Base-by-base conservation (phyloP, 352 stramenopile species). In the Elongisporangium anandrum region DNA sequence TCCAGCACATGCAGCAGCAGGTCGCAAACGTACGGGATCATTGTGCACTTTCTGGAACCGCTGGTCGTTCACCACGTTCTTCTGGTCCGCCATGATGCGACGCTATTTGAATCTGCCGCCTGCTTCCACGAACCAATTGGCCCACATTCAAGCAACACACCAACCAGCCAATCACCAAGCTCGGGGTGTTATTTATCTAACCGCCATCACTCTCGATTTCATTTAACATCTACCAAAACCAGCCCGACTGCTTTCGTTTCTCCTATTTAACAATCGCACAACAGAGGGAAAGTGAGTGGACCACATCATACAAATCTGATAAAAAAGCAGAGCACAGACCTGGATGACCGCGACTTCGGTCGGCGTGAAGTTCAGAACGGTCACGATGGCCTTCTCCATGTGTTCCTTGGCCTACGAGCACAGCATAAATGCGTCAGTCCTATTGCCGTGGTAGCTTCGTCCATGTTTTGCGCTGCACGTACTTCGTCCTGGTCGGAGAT, bases 301-400 rank as follows among this genome's bases (percentile, higher is more conserved):
- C 41, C 39, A 3, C 17, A 26, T 26, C 17, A 50, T 49, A 15
- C 9, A 53, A 48, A 39, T 8, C 50, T 15, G 21, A 50, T 15
- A 29, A n/a, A n/a, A n/a, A 54, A 19, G 47, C 17, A 21, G 38
- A 29, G 3, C 7, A 8, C 48, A 19, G 7, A 85, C 76, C 76
- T 87, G 77, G 48, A 91, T 75, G 3, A 76, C 69, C 52, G 72
- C 66, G 47, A 88, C 59, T 67, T 95, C 84, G 15, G 72, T 60
- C 23, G 82, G 71, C 38, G 86, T 80, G 59, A 95, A 95, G 61
- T 95, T 90, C 24, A 95, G 76, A 59, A 95, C 82, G 7, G 86
- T 95, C 22, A 84, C 81, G 50, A 95, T 95, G 16, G 86, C 86
- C 57, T 91, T 94, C 70, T 95, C 86, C 84, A 95, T 95, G 72